Evolutionary conservation across 768 basidiomycete species (phyloP), one percentile per base, ranked within the genome.

Genomic region (Boletus eberwhitei): DNA sequence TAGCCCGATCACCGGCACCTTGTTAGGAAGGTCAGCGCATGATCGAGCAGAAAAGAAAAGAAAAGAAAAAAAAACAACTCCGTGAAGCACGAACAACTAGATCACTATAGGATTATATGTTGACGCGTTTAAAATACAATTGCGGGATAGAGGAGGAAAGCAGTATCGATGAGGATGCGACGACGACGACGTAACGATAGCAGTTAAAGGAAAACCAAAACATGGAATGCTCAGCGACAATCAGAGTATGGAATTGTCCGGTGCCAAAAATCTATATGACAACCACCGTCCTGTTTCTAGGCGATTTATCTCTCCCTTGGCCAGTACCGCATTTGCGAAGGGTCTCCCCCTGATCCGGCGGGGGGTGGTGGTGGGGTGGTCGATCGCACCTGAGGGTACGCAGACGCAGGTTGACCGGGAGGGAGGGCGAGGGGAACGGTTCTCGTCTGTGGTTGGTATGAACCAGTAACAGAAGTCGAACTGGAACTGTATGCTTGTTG

Each of bases 271-370:
- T 62, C 58, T 62, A 63, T 31, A 2, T 32, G 36, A 46, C 34
- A 36, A 29, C 46, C 29, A 48, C 55, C 24, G 29, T 22, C 36
- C 48, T 51, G 37, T 19, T 51, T 59, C 53, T 57, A 57, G 40
- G 37, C 1, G 46, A 48, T 31, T 32, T 50, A 63, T 40, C 57
- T 64, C 35, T 68, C 68, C 36, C 62, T 56, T 26, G 59, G 4
- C 67, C 71, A 69, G 51, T 66, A 71, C 0, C 58, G 57, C 48
- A 56, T 24, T 19, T 73, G 72, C n/a, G 68, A 61, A 48, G 61
- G 26, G 31, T 58, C 57, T 52, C 48, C 62, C 59, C 53, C 64
- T 48, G 67, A 53, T 48, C 65, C 67, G 60, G 71, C 56, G 38
- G 72, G 59, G 49, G 72, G 64, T 21, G 67, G 47, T 22, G 62